Conservation (phyloP, 345 rosid species). For the Bretschneidera sinensis region DNA sequence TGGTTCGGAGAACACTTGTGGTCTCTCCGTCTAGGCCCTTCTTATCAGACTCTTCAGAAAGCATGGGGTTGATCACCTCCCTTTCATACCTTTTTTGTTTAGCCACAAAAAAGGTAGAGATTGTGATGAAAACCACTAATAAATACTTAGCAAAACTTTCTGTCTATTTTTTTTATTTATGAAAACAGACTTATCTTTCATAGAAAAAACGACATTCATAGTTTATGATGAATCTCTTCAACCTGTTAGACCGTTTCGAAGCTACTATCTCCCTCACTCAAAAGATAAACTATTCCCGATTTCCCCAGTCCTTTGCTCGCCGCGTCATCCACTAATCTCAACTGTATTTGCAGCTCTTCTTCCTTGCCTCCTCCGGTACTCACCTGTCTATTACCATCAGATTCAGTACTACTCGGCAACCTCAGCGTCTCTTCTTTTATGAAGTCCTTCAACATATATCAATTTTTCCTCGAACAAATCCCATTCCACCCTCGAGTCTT, state of each 20-base stretch:
- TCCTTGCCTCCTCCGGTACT: background rate
- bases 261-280: background rate
- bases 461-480: background rate
- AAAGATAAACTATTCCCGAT: background rate
- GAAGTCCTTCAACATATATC: background rate
- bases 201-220: too few species aligned
- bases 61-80: too few species aligned
- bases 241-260: background rate
- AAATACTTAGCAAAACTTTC: too few species aligned
- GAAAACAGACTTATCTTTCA: too few species aligned
- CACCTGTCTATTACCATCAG: background rate
- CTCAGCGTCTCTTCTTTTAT: too few species aligned
- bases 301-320: background rate
- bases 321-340: background rate
- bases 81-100: too few species aligned
- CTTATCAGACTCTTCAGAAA: too few species aligned
- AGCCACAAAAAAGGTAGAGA: too few species aligned
- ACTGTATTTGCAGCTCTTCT: background rate
- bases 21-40: too few species aligned
- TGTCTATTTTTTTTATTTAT: too few species aligned
- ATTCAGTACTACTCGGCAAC: background rate
- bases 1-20: too few species aligned
- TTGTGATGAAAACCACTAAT: too few species aligned
- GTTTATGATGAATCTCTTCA: background rate
- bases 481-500: constrained; percentile 19